Evolutionary conservation across 192 early-diverging fungal species (phyloP).

Genomic region (Entomortierella parvispora): DNA sequence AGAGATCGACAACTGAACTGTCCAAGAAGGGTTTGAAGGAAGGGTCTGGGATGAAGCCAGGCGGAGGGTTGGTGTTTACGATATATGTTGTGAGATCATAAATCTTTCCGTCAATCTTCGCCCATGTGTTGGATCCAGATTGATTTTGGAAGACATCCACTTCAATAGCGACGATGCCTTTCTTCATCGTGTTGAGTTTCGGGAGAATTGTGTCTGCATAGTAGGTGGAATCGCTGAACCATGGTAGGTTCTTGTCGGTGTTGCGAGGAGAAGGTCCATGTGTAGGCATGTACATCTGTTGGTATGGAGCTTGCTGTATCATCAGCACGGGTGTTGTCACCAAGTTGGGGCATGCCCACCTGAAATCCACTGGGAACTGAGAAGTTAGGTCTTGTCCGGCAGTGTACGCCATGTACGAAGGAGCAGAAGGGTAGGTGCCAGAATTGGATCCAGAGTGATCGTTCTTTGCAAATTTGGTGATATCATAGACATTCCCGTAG

Average conservation of each 20-base stretch:
- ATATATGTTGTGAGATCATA: conserved; percentile 78
- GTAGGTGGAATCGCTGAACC: conserved; percentile 30
- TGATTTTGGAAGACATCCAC: conserved; percentile 60
- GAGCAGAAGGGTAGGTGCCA: conserved; percentile 39
- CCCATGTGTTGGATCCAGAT: conserved; percentile 58
- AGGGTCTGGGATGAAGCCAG: conserved; percentile 55
- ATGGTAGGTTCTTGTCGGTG: conserved; percentile 17
- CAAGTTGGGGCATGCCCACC: conserved; percentile 44
- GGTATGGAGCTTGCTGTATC: neutral
- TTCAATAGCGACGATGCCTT: conserved; percentile 77
- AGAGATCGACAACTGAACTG: conserved; percentile 47
- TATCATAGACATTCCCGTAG: conserved; percentile 73
- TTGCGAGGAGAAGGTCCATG: conserved; percentile 29
- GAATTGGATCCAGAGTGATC: conserved; percentile 55
- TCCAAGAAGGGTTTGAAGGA: conserved; percentile 55
- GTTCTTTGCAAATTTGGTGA: conserved; percentile 67
- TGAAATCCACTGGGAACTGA: conserved; percentile 64
- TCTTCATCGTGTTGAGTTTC: conserved; percentile 59
- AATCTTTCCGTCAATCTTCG: conserved; percentile 67
- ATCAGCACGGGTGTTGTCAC: conserved; percentile 24
- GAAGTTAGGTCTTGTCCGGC: conserved; percentile 69
- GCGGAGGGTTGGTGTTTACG: conserved; percentile 52
- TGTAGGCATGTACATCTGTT: conserved; percentile 14
- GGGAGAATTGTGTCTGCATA: conserved; percentile 55
- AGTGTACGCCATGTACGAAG: conserved; percentile 47